Conservation (phyloP, 179 eudicot genomes). For the Pouteria campechiana region DNA sequence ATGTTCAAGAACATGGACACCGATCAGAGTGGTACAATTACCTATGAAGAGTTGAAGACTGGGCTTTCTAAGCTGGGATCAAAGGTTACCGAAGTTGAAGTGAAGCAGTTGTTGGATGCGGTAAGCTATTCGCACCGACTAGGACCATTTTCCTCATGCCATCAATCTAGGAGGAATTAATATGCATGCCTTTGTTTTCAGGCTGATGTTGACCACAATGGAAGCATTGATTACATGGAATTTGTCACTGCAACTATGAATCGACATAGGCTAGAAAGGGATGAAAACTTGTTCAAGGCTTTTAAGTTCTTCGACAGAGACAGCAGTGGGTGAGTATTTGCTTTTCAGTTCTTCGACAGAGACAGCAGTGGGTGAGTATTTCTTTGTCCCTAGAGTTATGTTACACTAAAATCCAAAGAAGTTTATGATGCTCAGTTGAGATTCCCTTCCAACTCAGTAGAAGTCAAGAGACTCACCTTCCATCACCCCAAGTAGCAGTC, state of each 20-base stretch:
- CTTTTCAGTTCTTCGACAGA: no score
- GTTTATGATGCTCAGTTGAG: no score
- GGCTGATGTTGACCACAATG: slow-evolving; percentile 84
- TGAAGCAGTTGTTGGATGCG: slow-evolving; percentile 72
- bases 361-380: no score
- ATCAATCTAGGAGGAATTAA: no score
- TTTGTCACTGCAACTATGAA: slow-evolving; percentile 96
- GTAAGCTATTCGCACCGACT: slow-evolving; percentile 49
- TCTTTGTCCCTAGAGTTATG: no score
- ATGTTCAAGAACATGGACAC: slow-evolving; percentile 85
- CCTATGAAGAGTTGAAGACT: slow-evolving; percentile 58
- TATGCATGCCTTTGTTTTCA: slow-evolving; percentile 24
- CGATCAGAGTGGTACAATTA: slow-evolving; percentile 74
- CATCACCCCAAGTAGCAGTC: no score
- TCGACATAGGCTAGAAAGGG: slow-evolving; percentile 72
- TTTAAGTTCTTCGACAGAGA: slow-evolving; percentile 78
- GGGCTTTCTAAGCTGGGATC: slow-evolving; percentile 82
- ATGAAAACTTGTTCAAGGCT: slow-evolving; percentile 56
- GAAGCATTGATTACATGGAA: slow-evolving; percentile 75
- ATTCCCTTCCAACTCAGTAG: no score
- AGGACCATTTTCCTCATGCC: no score
- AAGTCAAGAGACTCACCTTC: no score
- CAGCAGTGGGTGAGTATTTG: slow-evolving; percentile 55
- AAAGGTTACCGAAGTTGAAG: slow-evolving; percentile 48
- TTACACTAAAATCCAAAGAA: no score